Evolutionary conservation across 805 yeast species (phyloP).

Genomic region (Sporopachydermia lactativora): DNA sequence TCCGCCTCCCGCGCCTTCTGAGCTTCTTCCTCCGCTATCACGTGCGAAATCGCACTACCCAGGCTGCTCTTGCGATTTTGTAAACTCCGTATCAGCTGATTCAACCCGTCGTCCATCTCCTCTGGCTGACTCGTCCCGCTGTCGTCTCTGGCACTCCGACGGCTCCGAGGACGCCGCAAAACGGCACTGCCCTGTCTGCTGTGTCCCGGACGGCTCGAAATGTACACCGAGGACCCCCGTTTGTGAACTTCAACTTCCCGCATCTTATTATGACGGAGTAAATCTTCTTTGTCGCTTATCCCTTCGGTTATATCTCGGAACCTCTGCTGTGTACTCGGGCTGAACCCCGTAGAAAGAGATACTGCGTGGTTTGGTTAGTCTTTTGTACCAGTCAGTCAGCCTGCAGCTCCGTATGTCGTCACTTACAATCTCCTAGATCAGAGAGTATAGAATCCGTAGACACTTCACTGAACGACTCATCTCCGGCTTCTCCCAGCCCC

Average conservation of each 20-base stretch:
- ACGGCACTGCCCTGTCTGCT: no score
- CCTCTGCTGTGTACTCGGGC: neutral
- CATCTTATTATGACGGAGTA: no score
- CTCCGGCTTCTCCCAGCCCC: neutral
- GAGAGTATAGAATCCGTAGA: neutral
- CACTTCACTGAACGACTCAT: neutral
- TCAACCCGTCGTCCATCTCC: no score
- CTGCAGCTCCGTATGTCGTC: neutral
- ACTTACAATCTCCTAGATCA: neutral
- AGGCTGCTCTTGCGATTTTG: neutral
- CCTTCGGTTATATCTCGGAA: neutral
- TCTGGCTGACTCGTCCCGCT: conserved; percentile 7
- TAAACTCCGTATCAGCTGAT: neutral
- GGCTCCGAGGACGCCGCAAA: no score
- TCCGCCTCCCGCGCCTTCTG: conserved; percentile 7
- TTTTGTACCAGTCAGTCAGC: neutral
- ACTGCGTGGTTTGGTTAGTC: neutral
- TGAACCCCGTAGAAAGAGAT: neutral
- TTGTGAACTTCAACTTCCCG: no score
- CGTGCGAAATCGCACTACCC: neutral
- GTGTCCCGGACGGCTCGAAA: no score
- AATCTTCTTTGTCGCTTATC: neutral
- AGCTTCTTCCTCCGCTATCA: conserved; percentile 4
- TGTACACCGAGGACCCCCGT: no score
- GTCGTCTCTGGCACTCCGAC: no score